A percentile compares a stretch with the other conserved stretches of the same genome.
Conservation (phyloP, 805 yeast species). For the Candida chauliodis region DNA sequence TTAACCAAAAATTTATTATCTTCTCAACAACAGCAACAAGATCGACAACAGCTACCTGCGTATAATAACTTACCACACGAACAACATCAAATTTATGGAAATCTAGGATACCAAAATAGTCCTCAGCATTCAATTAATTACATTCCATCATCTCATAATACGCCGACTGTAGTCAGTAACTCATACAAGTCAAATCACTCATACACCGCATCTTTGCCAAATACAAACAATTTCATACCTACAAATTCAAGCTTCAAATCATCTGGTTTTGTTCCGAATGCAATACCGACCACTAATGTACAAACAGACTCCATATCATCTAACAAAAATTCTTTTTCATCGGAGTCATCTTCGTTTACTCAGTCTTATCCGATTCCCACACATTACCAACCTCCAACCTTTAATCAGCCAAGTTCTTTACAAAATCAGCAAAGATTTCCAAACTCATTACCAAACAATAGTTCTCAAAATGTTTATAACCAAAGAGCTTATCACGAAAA, state of each 20-base stretch:
- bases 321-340: conserved; percentile 8
- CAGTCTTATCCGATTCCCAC: conserved; percentile 8
- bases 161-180: conserved; percentile 40
- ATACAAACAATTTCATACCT: conserved; percentile 13
- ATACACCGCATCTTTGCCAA: conserved; percentile 19
- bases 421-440: conserved; percentile 9
- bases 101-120: conserved; percentile 4
- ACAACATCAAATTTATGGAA: conserved; percentile 10
- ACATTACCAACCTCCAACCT: conserved; percentile 9
- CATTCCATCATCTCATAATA: conserved; percentile 41
- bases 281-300: conserved; percentile 54
- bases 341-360: conserved; percentile 11
- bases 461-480: not conserved
- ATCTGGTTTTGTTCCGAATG: conserved; percentile 22
- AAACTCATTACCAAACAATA: conserved; percentile 8
- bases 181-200: conserved; percentile 42
- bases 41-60: not conserved
- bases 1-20: conserved; percentile 19
- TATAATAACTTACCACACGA: conserved; percentile 11
- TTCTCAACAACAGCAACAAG: not conserved
- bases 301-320: conserved; percentile 44
- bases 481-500: conserved; percentile 1
- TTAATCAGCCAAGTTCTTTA: conserved; percentile 11
- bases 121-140: conserved; percentile 16
- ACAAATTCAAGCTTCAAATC: conserved; percentile 11